These are phyloP conservation scores for Bimuria novae-zelandiae DNA, from an alignment of 2,329 filamentous ascomycete genomes.

Conservation along the genomic window DNA sequence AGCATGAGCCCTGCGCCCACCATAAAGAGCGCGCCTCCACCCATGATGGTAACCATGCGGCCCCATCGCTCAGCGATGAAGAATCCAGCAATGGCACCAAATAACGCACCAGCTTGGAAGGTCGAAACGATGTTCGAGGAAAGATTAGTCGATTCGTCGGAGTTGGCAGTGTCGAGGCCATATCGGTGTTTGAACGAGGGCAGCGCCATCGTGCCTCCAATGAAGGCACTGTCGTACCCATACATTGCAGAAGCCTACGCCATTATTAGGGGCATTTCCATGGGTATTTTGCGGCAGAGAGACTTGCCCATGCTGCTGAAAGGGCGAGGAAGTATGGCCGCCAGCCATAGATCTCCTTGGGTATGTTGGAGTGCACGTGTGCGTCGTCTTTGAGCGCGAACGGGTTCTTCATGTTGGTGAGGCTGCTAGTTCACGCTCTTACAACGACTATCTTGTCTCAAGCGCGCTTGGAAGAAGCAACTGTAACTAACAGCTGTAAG, in stretches of 20 bases:
- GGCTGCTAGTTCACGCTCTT: too few relatives aligned
- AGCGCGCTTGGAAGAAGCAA: background rate
- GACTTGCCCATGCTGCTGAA: conserved; percentile 1
- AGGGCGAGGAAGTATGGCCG: conserved; percentile 3
- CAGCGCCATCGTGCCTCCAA: background rate
- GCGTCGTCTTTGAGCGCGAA: background rate
- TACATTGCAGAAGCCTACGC: background rate
- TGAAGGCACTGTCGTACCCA: background rate
- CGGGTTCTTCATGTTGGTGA: conserved; percentile 2
- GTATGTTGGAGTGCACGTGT: background rate
- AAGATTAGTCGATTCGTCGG: background rate
- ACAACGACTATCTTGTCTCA: too few relatives aligned
- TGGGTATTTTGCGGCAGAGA: too few relatives aligned
- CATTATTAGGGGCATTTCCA: too few relatives aligned
- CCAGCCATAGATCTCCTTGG: background rate
- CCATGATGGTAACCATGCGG: conserved; percentile 3
- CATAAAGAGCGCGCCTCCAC: background rate
- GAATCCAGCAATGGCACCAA: conserved; percentile 1
- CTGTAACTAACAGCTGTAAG: background rate
- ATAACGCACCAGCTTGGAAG: conserved; percentile 1
- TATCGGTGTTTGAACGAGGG: conserved; percentile 2
- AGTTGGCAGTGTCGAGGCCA: background rate
- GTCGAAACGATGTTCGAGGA: conserved; percentile 2
- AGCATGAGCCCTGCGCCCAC: conserved; percentile 1
- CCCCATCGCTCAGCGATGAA: conserved; percentile 3